Conservation (phyloP, 2,329 filamentous ascomycete species). For the Drechslerella dactyloides region DNA sequence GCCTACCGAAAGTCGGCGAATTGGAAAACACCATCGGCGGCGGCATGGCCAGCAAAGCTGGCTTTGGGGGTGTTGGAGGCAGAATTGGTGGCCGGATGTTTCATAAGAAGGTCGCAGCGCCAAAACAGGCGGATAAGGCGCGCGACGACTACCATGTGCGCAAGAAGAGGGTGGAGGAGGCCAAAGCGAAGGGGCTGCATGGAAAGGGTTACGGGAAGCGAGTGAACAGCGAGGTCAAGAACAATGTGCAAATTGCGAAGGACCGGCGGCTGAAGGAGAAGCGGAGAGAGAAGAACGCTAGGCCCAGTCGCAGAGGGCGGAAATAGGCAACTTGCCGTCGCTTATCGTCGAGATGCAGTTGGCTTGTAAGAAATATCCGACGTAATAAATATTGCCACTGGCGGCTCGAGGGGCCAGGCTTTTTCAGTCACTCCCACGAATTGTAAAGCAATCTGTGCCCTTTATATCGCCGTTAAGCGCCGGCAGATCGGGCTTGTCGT, state of each 20-base stretch:
- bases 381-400: background rate
- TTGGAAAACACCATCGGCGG: constrained; percentile 64
- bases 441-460: background rate
- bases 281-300: constrained; percentile 83
- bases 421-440: background rate
- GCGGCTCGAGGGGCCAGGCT: too few species aligned
- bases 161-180: constrained; percentile 87
- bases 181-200: constrained; percentile 79
- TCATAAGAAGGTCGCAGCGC: constrained; percentile 84
- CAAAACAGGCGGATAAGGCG: constrained; percentile 91
- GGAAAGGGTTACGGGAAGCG: constrained; percentile 75
- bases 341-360: background rate
- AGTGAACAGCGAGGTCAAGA: constrained; percentile 77
- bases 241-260: constrained; percentile 82
- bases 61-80: constrained; percentile 67
- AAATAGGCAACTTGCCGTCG: constrained; percentile 27
- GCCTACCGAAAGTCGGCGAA: constrained; percentile 82
- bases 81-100: constrained; percentile 54
- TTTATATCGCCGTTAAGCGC: background rate
- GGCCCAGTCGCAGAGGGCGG: constrained; percentile 66
- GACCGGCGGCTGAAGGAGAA: constrained; percentile 77
- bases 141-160: constrained; percentile 87
- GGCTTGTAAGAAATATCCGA: background rate
- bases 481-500: too few species aligned
- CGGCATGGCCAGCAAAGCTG: constrained; percentile 57